phyloP scores from a whole-genome alignment of 257 asterid genomes.

The Ligustrum vulgare region DNA sequence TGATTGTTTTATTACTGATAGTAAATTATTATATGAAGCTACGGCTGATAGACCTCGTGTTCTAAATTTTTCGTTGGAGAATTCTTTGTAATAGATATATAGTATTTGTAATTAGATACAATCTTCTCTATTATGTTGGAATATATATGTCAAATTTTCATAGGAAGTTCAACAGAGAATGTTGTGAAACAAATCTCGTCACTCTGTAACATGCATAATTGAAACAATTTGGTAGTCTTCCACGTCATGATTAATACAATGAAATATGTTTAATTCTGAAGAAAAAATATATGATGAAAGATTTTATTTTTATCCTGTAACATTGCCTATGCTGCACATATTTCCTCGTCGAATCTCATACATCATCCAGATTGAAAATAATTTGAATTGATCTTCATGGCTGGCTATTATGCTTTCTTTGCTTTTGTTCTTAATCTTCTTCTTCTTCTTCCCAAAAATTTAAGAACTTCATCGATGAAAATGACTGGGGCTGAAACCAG shows the following conservation, averaged over 20 bases:
- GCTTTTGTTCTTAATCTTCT: slow-evolving; percentile 39
- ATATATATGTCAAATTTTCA: not conserved
- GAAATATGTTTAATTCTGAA: too few species aligned
- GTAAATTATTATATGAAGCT: not conserved
- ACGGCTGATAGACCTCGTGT: not conserved
- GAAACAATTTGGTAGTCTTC: too few species aligned
- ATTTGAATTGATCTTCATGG: not conserved
- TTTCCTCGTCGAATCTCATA: not conserved
- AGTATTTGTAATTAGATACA: not conserved
- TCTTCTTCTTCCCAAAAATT: slow-evolving; percentile 69
- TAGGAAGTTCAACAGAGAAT: not conserved
- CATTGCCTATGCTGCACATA: not conserved
- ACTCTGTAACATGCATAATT: too few species aligned
- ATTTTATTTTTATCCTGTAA: not conserved
- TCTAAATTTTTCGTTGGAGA: not conserved
- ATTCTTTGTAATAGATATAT: not conserved
- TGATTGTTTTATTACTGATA: not conserved
- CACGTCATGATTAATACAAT: not conserved
- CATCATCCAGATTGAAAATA: not conserved
- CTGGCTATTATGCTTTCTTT: slow-evolving; percentile 36
- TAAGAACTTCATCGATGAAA: slow-evolving; percentile 68
- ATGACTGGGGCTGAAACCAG: slow-evolving; percentile 69
- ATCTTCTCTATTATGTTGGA: not conserved
- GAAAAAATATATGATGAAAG: not conserved
- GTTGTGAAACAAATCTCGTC: not conserved